Conservation (phyloP, 805 yeast genomes). For the Torulaspora franciscae region DNA sequence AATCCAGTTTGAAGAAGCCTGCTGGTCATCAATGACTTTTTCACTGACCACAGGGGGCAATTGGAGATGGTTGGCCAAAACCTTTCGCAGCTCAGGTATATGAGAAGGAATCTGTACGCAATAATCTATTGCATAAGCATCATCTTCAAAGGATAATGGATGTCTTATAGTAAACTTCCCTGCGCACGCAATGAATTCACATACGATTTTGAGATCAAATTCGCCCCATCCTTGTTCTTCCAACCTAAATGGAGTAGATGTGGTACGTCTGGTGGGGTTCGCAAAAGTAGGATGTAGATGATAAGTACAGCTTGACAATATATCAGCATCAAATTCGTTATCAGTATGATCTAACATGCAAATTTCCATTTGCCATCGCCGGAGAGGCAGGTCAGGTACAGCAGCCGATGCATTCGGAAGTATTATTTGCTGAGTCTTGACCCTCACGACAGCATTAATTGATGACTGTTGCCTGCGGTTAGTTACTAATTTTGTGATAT, state of each 20-base stretch:
- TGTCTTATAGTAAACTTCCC: conserved; percentile 80
- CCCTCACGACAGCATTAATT: conserved; percentile 74
- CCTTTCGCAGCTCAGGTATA: conserved; percentile 59
- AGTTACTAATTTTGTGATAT: neutral
- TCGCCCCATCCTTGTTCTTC: conserved; percentile 98
- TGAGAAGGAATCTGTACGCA: conserved; percentile 64
- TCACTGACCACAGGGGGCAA: conserved; percentile 48
- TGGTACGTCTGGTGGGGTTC: conserved; percentile 70
- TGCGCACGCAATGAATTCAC: conserved; percentile 67
- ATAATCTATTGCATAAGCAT: conserved; percentile 72
- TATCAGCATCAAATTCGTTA: conserved; percentile 71
- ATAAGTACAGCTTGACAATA: conserved; percentile 83
- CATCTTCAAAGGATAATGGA: conserved; percentile 75
- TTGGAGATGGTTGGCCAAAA: conserved; percentile 68
- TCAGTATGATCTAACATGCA: conserved; percentile 69
- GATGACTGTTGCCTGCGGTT: conserved; percentile 9
- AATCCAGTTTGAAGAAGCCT: conserved; percentile 19
- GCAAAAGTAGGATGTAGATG: conserved; percentile 88
- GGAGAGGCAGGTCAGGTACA: conserved; percentile 69
- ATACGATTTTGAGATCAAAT: conserved; percentile 74
- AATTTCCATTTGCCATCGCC: conserved; percentile 81
- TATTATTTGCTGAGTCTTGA: conserved; percentile 79
- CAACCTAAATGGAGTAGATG: conserved; percentile 73
- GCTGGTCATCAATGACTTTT: conserved; percentile 37
- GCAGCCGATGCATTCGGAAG: conserved; percentile 68